Conservation (phyloP, 805 yeast genomes). For the Candida sanyiensis region DNA sequence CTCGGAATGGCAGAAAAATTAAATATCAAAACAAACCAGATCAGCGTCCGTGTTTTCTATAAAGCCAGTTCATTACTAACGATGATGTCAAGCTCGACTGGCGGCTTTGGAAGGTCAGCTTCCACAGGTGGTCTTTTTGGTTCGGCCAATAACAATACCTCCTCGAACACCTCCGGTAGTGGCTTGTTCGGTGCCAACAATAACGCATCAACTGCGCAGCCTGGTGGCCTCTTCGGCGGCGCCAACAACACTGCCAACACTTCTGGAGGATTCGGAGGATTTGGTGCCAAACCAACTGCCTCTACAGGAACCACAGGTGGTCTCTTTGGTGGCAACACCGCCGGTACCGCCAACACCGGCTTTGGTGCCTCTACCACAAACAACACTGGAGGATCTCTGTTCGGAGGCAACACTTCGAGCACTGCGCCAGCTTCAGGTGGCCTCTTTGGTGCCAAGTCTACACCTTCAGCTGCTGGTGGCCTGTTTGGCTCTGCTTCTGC, state of each 20-base stretch:
- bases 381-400: conserved; percentile 30
- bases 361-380: conserved; percentile 17
- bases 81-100: no score
- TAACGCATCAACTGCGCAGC: conserved; percentile 25
- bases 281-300: conserved; percentile 15
- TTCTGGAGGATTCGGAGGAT: conserved; percentile 7
- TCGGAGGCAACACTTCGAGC: conserved; percentile 28
- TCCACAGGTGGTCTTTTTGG: conserved; percentile 23
- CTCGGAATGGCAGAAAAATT: no score
- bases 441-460: conserved; percentile 22
- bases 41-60: no score
- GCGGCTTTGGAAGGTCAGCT: conserved; percentile 22
- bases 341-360: conserved; percentile 3
- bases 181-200: conserved; percentile 10
- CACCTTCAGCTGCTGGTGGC: conserved; percentile 26
- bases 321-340: conserved; percentile 24
- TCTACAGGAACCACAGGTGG: conserved; percentile 27
- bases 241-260: conserved; percentile 14
- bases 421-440: conserved; percentile 22
- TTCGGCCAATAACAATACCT: conserved; percentile 9
- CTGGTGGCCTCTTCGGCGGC: conserved; percentile 27
- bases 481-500: conserved; percentile 33
- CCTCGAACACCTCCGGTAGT: conserved; percentile 13
- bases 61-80: no score
- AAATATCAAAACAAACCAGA: no score